phyloP scores from a whole-genome alignment of 1,139 yeast species.

The Yamadazyma songkhlaensis region DNA sequence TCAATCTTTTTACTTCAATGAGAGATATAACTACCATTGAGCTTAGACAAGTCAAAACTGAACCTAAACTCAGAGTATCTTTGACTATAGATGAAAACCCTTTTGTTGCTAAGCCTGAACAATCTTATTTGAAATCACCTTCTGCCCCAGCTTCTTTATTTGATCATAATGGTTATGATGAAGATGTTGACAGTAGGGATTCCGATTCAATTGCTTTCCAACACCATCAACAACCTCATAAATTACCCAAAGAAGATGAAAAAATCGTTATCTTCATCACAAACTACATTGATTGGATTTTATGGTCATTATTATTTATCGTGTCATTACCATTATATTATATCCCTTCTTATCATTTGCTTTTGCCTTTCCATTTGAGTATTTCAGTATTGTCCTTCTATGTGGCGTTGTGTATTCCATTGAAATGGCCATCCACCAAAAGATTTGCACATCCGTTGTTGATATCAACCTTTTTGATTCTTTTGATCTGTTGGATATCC shows the following conservation, averaged over 20 bases:
- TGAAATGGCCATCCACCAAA: constrained; percentile 44
- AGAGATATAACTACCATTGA: constrained; percentile 33
- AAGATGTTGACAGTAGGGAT: too few species aligned
- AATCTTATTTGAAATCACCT: constrained; percentile 15
- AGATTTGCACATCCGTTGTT: constrained; percentile 69
- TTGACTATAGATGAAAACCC: constrained; percentile 18
- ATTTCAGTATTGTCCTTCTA: constrained; percentile 57
- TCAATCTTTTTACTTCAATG: constrained; percentile 23
- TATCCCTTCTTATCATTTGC: constrained; percentile 43
- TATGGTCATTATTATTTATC: constrained; percentile 45
- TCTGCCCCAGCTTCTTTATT: constrained; percentile 8
- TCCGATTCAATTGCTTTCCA: background rate
- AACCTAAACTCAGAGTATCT: constrained; percentile 8
- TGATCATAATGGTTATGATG: constrained; percentile 1
- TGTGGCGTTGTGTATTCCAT: constrained; percentile 48
- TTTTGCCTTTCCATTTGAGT: constrained; percentile 62
- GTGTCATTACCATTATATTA: constrained; percentile 57
- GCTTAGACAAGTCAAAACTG: constrained; percentile 17
- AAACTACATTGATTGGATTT: constrained; percentile 54
- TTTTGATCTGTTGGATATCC: constrained; percentile 61
- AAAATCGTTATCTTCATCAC: constrained; percentile 38
- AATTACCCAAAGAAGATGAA: constrained; percentile 16
- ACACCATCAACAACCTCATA: constrained; percentile 6
- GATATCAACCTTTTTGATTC: constrained; percentile 58
- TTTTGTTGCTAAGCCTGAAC: constrained; percentile 19